Conservation (phyloP, 1,284 basidiomycete genomes). For the Thecaphora thlaspeos region DNA sequence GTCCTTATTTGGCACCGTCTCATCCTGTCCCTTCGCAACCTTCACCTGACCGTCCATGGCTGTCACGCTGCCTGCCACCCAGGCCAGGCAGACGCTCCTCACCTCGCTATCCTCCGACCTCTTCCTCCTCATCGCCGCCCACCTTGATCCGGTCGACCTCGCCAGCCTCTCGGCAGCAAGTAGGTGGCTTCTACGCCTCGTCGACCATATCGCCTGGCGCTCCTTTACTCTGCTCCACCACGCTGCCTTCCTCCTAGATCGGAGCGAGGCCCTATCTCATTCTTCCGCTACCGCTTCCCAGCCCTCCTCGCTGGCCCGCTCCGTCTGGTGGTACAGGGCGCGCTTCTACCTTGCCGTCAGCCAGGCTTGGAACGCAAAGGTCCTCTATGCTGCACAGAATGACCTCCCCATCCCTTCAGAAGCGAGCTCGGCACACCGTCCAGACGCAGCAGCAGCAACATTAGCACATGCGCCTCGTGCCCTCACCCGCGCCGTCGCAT, state of each 20-base stretch:
- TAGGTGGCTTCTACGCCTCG: slow-evolving; percentile 2
- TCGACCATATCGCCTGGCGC: slow-evolving; percentile 19
- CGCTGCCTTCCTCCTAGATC: neutral
- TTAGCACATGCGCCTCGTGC: too few relatives aligned
- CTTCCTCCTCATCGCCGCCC: slow-evolving; percentile 20
- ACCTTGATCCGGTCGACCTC: slow-evolving; percentile 2
- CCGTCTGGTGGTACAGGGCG: neutral
- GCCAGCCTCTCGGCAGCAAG: slow-evolving; percentile 8
- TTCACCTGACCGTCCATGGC: too few relatives aligned
- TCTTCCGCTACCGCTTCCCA: neutral
- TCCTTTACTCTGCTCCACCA: neutral
- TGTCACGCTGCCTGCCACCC: too few relatives aligned
- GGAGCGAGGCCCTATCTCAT: neutral
- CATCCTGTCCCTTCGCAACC: too few relatives aligned
- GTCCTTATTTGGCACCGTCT: too few relatives aligned
- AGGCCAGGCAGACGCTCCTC: slow-evolving; percentile 3
- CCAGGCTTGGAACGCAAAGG: neutral
- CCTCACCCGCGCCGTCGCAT: too few relatives aligned
- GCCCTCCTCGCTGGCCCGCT: neutral
- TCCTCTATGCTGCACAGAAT: too few relatives aligned
- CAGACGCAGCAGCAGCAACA: too few relatives aligned
- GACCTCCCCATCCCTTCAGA: too few relatives aligned
- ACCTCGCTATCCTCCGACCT: slow-evolving; percentile 18
- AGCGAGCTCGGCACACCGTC: too few relatives aligned
- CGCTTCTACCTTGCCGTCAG: neutral